These are phyloP conservation scores for Pontederia paniculata DNA, from an alignment of 176 grass and related monocot genomes.

Conservation along the genomic window DNA sequence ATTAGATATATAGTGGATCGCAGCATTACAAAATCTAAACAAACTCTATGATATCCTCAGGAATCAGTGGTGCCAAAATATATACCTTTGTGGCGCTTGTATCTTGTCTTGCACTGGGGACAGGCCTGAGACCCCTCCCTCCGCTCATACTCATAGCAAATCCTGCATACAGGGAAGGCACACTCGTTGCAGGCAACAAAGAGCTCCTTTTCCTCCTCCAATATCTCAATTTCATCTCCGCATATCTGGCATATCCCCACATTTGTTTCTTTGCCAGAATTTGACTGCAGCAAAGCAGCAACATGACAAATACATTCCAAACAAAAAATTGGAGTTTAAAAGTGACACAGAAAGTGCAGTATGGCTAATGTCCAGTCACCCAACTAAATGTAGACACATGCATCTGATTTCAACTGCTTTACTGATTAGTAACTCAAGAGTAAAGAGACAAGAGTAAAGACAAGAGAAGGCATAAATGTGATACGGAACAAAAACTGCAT, in stretches of 20 bases:
- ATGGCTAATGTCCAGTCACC: background rate
- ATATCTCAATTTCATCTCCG: conserved; percentile 27
- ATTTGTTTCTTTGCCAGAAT: conserved; percentile 6
- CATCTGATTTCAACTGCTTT: too few species aligned
- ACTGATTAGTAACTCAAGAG: too few species aligned
- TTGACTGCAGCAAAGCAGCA: conserved; percentile 16
- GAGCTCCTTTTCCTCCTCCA: conserved; percentile 21
- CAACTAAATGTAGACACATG: too few species aligned
- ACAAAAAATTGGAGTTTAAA: too few species aligned
- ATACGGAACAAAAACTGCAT: too few species aligned
- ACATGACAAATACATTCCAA: background rate
- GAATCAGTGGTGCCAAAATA: background rate
- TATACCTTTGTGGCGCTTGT: conserved; percentile 44
- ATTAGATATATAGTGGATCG: background rate
- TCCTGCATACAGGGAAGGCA: conserved; percentile 36
- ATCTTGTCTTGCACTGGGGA: conserved; percentile 43
- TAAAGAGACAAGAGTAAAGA: too few species aligned
- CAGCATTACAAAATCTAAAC: background rate
- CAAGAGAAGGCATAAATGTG: too few species aligned
- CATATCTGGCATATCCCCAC: conserved; percentile 37
- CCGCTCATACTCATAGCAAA: conserved; percentile 42
- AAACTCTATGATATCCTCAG: background rate
- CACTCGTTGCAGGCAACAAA: conserved; percentile 54
- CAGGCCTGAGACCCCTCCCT: conserved; percentile 44
- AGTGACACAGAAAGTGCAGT: background rate